Evolutionary conservation across 2,329 filamentous ascomycete species (phyloP).

Genomic region (Sporothrix schenckii): DNA sequence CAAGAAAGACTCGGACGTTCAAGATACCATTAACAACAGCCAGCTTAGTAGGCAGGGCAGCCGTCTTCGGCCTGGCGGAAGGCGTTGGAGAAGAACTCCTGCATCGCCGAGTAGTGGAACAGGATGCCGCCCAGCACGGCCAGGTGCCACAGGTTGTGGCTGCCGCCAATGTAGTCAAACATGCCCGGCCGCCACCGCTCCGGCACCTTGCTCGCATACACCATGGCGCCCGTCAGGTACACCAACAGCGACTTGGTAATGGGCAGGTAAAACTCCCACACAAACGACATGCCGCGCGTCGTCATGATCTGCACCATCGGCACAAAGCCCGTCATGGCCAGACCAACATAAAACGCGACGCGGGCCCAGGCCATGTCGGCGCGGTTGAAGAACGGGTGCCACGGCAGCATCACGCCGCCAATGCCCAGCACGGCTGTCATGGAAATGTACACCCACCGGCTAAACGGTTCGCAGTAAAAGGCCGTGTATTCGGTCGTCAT

Average conservation of each 20-base stretch:
- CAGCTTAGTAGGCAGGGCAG: constrained; percentile 58
- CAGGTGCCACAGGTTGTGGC: constrained; percentile 96
- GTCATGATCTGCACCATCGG: constrained; percentile 82
- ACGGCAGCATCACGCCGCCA: constrained; percentile 87
- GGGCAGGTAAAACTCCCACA: constrained; percentile 85
- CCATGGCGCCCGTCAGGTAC: constrained; percentile 78
- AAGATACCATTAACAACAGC: not conserved
- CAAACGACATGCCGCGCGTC: constrained; percentile 77
- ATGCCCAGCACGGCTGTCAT: constrained; percentile 80
- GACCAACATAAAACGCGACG: constrained; percentile 86
- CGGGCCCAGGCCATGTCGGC: constrained; percentile 90
- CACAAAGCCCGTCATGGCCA: constrained; percentile 85
- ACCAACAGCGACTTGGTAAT: constrained; percentile 84
- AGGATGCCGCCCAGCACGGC: constrained; percentile 92
- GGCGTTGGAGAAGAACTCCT: constrained; percentile 83
- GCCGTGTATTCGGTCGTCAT: constrained; percentile 98
- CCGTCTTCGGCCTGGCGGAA: constrained; percentile 68
- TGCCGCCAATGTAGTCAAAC: constrained; percentile 94
- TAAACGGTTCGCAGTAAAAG: constrained; percentile 94
- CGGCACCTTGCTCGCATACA: constrained; percentile 91
- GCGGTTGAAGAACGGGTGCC: constrained; percentile 94
- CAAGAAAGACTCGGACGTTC: not conserved
- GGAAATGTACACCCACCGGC: constrained; percentile 82
- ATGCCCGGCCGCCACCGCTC: constrained; percentile 90
- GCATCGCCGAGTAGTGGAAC: constrained; percentile 97